Evolutionary conservation across 192 early-diverging fungal species (phyloP), one percentile per base, ranked within the genome.

Genomic region (Rhizoclosmatium globosum): DNA sequence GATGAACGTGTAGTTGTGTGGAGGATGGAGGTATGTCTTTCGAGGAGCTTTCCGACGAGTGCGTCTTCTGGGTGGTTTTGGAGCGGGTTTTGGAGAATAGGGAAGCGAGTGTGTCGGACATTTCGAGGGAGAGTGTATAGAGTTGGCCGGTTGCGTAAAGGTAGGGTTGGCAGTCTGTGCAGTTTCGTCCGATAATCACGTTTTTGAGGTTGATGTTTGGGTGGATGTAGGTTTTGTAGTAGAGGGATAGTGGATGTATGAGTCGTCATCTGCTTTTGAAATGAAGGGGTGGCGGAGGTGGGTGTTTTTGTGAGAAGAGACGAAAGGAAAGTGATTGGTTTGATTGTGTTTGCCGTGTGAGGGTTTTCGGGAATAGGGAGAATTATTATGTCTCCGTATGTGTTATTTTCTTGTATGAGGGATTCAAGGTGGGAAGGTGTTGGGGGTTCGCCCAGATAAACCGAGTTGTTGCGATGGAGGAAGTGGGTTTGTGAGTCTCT

Each of bases 91-190:
- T 68, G 64, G 15, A 11, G 45, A 42, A 21, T 13, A 68, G 43
- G 21, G 19, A 6, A 13, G 67, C 21, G 11, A 68, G 19, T 9
- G 19, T 19, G 67, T 68, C 67, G 45, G 13, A 42, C 67, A 68
- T 68, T 7, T 23, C 31, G 4, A 68, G 67, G 38, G 9, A 15
- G 31, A 68, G 21, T 7, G 67, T 68, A 1, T 68, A 68, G 13
- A 68, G 45, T 42, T 68, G 67, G 19, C 67, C 67, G 9, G 67
- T 42, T 68, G 67, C 38, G 45, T 68, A 68, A n/a, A 68, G 43
- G 13, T 44, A 68, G 9, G 67, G 9, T 43, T 68, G 21, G 67
- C 67, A 68, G 21, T 42, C 67, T n/a, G 67, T 42, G 45, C 67
- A 68, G 43, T 68, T 68, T 68, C 67, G 21, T 4, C 67, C 67